These are phyloP conservation scores for Zymoseptoria passerinii DNA, from an alignment of 2,329 filamentous ascomycete genomes.

Conservation along the genomic window DNA sequence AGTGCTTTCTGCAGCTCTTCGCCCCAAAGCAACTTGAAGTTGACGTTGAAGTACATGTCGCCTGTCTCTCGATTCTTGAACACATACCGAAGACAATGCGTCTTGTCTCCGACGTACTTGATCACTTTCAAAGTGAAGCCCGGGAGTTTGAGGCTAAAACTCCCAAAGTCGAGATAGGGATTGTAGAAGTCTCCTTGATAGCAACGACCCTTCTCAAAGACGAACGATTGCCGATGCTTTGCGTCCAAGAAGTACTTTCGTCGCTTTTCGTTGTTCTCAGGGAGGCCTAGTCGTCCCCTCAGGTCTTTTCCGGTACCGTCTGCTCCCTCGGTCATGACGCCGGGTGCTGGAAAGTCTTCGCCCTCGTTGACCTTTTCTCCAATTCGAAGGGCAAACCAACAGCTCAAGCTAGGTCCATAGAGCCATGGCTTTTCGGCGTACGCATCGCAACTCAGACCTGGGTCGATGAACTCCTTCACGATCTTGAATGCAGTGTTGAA, in stretches of 20 bases:
- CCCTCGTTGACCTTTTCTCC: slow-evolving; percentile 19
- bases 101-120: slow-evolving; percentile 41
- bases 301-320: slow-evolving; percentile 30
- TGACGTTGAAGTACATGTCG: slow-evolving; percentile 38
- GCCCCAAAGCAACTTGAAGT: slow-evolving; percentile 40
- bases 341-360: slow-evolving; percentile 22
- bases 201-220: slow-evolving; percentile 37
- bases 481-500: slow-evolving; percentile 78
- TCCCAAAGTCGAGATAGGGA: slow-evolving; percentile 41
- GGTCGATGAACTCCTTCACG: slow-evolving; percentile 84
- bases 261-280: slow-evolving; percentile 35
- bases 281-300: slow-evolving; percentile 28
- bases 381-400: slow-evolving; percentile 28
- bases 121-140: slow-evolving; percentile 39
- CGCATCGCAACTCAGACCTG: slow-evolving; percentile 77
- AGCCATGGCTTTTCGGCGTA: slow-evolving; percentile 80
- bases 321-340: slow-evolving; percentile 34
- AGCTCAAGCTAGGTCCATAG: slow-evolving; percentile 58
- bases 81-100: slow-evolving; percentile 40
- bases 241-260: slow-evolving; percentile 36
- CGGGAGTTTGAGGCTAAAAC: slow-evolving; percentile 38
- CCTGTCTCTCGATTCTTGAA: slow-evolving; percentile 36
- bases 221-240: slow-evolving; percentile 30
- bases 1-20: slow-evolving; percentile 33
- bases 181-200: slow-evolving; percentile 44